Evolutionary conservation across 2,329 filamentous ascomycete genomes (phyloP), one percentile per base, ranked within the genome.

Genomic region (Nigrospora osmanthi): DNA sequence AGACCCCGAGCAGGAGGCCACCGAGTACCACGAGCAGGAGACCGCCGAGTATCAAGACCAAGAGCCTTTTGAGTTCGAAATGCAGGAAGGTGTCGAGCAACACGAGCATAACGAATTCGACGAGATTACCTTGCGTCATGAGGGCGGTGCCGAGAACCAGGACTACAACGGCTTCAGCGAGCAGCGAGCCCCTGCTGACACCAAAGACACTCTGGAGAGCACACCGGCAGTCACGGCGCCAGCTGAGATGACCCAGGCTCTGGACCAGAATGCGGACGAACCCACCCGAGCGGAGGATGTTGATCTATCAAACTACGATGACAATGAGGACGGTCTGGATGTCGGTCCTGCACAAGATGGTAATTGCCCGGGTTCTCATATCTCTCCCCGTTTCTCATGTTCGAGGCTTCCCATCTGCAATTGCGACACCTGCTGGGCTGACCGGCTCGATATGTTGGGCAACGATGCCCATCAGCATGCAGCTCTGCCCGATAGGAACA

Each of bases 271-370:
- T 13, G 17, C 40, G 15, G 42, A 48, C 7, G 15, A 47, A 40
- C 12, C 43, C 10, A 41, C 31, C 33, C 45, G 50, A 14, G 16
- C 10, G 19, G 30, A 38, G 10, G 30, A 46, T 15, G 44, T 36
- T 16, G 32, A 39, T 35, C 37, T 33, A 13, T 42, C 16, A 16
- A 43, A 54, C 38, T 42, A 40, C 31, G 38, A 38, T 10, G 32
- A 39, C 19, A 47, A 48, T 28, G 53, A 59, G 41, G 53, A 58
- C 15, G 53, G 57, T 28, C 37, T 54, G 6, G 52, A 56, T 36
- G 41, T 52, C 35, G 54, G 55, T n/a, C 48, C 51, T 46, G 42
- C 51, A 31, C 48, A 54, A 33, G 51, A 60, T 47, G 58, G 59
- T 62, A 61, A 56, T 48, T 40, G 15, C 41, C 44, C 47, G 39